phyloP scores from a whole-genome alignment of 768 basidiomycete genomes.

The Epithele typhae region DNA sequence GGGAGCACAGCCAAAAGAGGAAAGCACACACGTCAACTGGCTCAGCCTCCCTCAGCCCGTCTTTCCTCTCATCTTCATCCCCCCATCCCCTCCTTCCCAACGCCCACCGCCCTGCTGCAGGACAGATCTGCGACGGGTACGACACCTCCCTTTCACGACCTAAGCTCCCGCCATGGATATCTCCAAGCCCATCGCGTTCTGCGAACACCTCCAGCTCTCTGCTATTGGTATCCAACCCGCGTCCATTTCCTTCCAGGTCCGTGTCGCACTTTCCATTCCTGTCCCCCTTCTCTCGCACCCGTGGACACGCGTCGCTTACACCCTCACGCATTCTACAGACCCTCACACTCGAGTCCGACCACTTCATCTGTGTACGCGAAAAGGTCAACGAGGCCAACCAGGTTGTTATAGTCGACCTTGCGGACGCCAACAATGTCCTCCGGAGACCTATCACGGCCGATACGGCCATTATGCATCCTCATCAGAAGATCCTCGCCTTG shows the following conservation, averaged over 20 bases:
- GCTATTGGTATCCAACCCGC: conserved; percentile 94
- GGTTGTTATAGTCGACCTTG: conserved; percentile 97
- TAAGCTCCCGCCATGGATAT: conserved; percentile 32
- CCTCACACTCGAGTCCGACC: conserved; percentile 94
- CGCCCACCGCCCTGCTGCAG: conserved; percentile 17
- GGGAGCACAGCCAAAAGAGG: conserved; percentile 8
- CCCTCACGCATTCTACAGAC: too few species aligned
- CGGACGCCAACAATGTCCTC: conserved; percentile 95
- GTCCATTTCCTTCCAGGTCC: conserved; percentile 94
- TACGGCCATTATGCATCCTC: conserved; percentile 97
- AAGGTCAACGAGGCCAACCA: conserved; percentile 94
- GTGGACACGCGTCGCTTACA: not conserved
- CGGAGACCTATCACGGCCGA: conserved; percentile 97
- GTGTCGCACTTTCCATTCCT: conserved; percentile 1
- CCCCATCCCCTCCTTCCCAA: not conserved
- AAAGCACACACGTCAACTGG: conserved; percentile 19
- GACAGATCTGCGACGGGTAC: conserved; percentile 22
- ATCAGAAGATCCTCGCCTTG: conserved; percentile 93
- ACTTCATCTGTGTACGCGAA: conserved; percentile 97
- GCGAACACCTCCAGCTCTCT: conserved; percentile 91
- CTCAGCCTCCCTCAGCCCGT: not conserved
- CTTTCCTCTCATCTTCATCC: not conserved
- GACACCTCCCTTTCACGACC: conserved; percentile 15
- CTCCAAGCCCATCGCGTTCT: conserved; percentile 80
- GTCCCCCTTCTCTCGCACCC: not conserved